phyloP scores from a whole-genome alignment of 1,139 yeast species.

The Saccharomyces hybrid region DNA sequence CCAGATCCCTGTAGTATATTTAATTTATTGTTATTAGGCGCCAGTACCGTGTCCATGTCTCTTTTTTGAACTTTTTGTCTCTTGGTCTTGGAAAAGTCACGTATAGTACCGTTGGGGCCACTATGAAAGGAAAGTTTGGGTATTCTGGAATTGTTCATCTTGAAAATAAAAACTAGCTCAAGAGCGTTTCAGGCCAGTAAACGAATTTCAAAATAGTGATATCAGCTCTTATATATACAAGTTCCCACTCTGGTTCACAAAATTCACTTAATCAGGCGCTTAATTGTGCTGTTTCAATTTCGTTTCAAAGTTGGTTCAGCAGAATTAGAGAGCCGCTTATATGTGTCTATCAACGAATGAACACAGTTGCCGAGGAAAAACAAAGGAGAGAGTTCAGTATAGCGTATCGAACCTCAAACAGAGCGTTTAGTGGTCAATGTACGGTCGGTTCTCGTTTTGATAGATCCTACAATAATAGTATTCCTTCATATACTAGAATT shows the following conservation, averaged over 20 bases:
- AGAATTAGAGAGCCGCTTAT: background rate
- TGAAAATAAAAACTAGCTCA: background rate
- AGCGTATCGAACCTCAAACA: too few relatives aligned
- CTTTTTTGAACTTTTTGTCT: background rate
- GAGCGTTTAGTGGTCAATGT: background rate
- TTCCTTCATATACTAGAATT: background rate
- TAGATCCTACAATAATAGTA: background rate
- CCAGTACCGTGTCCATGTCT: background rate
- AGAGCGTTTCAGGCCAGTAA: background rate
- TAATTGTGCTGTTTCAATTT: background rate
- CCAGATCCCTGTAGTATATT: background rate
- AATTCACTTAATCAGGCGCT: background rate
- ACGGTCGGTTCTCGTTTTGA: background rate
- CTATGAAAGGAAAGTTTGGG: background rate
- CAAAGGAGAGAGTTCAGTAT: background rate
- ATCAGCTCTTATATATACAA: background rate
- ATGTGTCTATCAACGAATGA: background rate
- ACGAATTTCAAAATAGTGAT: background rate
- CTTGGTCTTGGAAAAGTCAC: background rate
- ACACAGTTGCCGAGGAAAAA: background rate
- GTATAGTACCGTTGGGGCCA: background rate
- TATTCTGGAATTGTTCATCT: background rate
- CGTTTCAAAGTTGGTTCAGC: background rate
- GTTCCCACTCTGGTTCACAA: background rate
- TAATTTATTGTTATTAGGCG: background rate